These are phyloP conservation scores for Amylocarpus encephaloides DNA, from an alignment of 2,329 filamentous ascomycete species.

Conservation along the genomic window DNA sequence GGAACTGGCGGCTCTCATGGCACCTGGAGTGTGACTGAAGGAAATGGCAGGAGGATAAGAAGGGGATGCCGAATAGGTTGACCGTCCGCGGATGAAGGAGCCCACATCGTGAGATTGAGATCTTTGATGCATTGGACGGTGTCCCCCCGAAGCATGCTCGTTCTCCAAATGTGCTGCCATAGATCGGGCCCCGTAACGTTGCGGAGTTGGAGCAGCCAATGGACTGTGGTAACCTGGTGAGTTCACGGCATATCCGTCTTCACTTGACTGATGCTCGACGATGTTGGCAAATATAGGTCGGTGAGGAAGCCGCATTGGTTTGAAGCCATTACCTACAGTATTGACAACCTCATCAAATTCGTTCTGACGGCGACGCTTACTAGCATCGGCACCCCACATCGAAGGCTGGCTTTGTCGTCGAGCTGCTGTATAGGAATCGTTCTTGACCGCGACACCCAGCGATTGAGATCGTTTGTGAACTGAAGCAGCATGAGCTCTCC, in stretches of 20 bases:
- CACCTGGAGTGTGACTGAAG: no score
- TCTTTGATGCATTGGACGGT: slow-evolving; percentile 22
- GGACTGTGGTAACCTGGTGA: slow-evolving; percentile 15
- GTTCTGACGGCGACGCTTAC: slow-evolving; percentile 20
- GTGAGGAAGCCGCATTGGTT: slow-evolving; percentile 16
- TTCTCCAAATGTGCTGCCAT: slow-evolving; percentile 23
- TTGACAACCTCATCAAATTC: slow-evolving; percentile 4
- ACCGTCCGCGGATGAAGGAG: slow-evolving; percentile 9
- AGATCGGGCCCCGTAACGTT: slow-evolving; percentile 18
- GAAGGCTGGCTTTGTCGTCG: slow-evolving; percentile 19
- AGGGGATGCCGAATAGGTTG: slow-evolving; percentile 8
- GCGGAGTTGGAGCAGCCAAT: slow-evolving; percentile 23
- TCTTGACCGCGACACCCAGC: slow-evolving; percentile 20
- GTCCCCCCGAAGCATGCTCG: slow-evolving; percentile 8
- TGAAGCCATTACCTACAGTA: neutral
- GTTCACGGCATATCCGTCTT: slow-evolving; percentile 12
- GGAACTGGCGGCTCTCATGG: no score
- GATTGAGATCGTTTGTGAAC: slow-evolving; percentile 31
- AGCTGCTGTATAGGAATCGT: slow-evolving; percentile 9
- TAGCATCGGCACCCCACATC: slow-evolving; percentile 8
- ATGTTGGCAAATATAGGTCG: slow-evolving; percentile 21
- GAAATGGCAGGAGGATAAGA: neutral
- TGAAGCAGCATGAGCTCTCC: slow-evolving; percentile 13
- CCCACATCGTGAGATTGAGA: slow-evolving; percentile 27
- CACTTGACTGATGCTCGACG: slow-evolving; percentile 18